phyloP scores from a whole-genome alignment of 352 stramenopile genomes.

The Elongisporangium prolatum region DNA sequence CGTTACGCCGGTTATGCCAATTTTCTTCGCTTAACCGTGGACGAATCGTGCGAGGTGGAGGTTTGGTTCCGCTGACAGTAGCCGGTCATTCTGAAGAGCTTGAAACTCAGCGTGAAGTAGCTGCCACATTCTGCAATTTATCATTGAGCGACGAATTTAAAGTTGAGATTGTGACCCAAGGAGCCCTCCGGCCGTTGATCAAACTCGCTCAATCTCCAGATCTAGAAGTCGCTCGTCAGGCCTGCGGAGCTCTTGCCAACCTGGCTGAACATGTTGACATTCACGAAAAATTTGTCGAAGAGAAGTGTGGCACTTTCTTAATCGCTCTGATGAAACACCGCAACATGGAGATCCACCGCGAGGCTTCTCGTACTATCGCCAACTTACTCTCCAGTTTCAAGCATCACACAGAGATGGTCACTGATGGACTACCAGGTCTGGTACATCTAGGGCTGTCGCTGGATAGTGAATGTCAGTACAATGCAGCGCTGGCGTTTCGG shows the following conservation, averaged over 20 bases:
- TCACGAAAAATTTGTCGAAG: conserved; percentile 84
- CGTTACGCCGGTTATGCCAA: conserved; percentile 90
- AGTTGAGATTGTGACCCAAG: conserved; percentile 82
- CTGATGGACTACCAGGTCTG: conserved; percentile 86
- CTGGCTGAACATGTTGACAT: conserved; percentile 93
- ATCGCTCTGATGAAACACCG: conserved; percentile 82
- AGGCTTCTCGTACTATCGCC: conserved; percentile 88
- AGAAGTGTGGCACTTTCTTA: conserved; percentile 63
- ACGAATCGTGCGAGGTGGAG: conserved; percentile 80
- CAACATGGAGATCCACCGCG: conserved; percentile 91
- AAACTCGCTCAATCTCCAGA: conserved; percentile 87
- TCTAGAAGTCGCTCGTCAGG: conserved; percentile 89
- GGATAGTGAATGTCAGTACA: conserved; percentile 94
- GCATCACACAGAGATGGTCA: conserved; percentile 89
- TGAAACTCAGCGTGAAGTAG: conserved; percentile 94
- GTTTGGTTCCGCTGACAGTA: conserved; percentile 79
- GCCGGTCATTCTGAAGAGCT: conserved; percentile 85
- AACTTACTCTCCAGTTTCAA: conserved; percentile 94
- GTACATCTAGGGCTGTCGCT: conserved; percentile 87
- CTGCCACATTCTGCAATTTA: conserved; percentile 92
- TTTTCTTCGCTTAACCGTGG: conserved; percentile 86
- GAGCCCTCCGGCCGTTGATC: conserved; percentile 76
- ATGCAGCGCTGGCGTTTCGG: conserved; percentile 90
- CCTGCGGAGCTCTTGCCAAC: conserved; percentile 92
- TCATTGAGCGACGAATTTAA: conserved; percentile 92